Evolutionary conservation across 148 eudicot genomes (phyloP), one percentile per base, ranked within the genome.

Genomic region (Beta vulgaris): DNA sequence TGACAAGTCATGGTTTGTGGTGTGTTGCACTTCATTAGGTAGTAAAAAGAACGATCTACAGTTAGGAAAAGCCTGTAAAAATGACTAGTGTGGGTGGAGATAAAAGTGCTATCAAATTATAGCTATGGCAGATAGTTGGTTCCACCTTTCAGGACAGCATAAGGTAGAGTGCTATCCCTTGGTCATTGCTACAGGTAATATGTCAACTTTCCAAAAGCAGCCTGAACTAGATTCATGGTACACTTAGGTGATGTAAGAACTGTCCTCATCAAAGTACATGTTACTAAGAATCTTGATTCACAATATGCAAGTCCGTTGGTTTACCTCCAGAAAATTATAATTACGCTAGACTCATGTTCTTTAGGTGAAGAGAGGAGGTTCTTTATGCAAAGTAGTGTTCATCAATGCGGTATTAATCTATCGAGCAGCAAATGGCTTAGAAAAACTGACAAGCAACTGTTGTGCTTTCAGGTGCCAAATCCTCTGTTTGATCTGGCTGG

Each of bases 401-500:
- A 8, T 31, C 1, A 16, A 9, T 62, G 60, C 18, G 6, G 40
- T 42, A 36, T 73, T 7, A 36, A 31, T 43, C 58, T 29, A 60
- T 57, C 25, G 15, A 43, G 15, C 31, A 15, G 16, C 51, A 32
- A 46, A 10, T 26, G 1, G 18, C 55, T 53, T 63, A 8, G 59
- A 32, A 55, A 19, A 25, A 36, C 57, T 73, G 61, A 69, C 29
- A 19, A 71, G 55, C 29, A 71, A 82, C 73, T 75, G 72, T 9
- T 72, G 8, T 72, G 66, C 32, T 75, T 79, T 34, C 57, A 96
- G 99, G 91, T 96, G 39, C 99, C 99, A 72, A 96, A 96, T 85
- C 99, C 99, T 65, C 75, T 96, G 79, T 96, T 92, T 87, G 99
- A 96, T 82, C 97, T 96, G 49, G 99, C 99, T 69, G 99, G 99